Evolutionary conservation across 192 early-diverging fungal genomes (phyloP).

Genomic region (Coemansia sp.): DNA sequence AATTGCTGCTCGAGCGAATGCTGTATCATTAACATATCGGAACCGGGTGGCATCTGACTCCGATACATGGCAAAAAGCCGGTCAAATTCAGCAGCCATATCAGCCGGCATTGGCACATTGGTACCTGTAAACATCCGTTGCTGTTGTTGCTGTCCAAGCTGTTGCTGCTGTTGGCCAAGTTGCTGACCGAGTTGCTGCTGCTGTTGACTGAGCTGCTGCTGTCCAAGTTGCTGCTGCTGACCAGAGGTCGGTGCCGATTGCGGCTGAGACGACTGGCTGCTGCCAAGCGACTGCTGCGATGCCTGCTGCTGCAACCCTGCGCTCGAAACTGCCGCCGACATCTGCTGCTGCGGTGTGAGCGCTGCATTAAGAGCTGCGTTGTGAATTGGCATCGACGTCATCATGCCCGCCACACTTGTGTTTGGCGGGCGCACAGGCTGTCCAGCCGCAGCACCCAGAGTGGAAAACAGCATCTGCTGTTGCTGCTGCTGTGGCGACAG

Average conservation of each 20-base stretch:
- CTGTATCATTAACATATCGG: conserved; percentile 9
- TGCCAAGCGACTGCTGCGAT: conserved; percentile 1
- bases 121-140: conserved; percentile 33
- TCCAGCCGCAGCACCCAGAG: background rate
- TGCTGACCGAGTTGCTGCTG: background rate
- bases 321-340: conserved; percentile 1
- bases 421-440: conserved; percentile 3
- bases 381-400: conserved; percentile 3
- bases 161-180: background rate
- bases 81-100: conserved; percentile 27
- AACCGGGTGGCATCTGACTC: conserved; percentile 7
- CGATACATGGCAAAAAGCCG: conserved; percentile 19
- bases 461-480: conserved; percentile 7
- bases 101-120: conserved; percentile 24
- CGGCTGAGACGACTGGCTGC: conserved; percentile 1
- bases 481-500: conserved; percentile 21
- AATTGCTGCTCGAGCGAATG: conserved; percentile 22
- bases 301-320: conserved; percentile 3
- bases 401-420: background rate
- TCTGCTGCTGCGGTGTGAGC: conserved; percentile 2
- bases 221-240: background rate
- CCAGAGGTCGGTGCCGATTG: conserved; percentile 1
- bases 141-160: conserved; percentile 12
- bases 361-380: background rate
- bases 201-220: conserved; percentile 14